These are phyloP conservation scores for Fomitopsis pulvina DNA, from an alignment of 768 basidiomycete species.

Conservation along the genomic window DNA sequence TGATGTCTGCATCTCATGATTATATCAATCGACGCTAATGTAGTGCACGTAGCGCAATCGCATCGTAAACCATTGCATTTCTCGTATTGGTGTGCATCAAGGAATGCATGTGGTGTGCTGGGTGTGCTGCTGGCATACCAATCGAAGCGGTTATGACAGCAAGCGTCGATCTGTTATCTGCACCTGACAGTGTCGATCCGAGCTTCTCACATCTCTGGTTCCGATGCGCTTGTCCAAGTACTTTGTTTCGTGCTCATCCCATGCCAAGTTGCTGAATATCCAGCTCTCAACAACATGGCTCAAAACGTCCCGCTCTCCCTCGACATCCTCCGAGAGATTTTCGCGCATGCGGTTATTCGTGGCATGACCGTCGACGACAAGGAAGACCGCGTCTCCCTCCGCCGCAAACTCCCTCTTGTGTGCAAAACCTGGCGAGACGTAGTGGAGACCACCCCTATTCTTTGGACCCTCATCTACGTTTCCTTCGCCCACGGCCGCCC, in stretches of 20 bases:
- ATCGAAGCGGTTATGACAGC: no score
- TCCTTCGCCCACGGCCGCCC: neutral
- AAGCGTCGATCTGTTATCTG: no score
- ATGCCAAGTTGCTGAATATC: no score
- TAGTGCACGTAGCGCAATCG: constrained; percentile 1
- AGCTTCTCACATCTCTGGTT: no score
- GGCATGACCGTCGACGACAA: neutral
- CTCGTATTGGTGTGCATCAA: neutral
- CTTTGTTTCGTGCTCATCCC: no score
- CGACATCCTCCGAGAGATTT: neutral
- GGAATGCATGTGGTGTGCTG: no score
- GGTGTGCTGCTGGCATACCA: no score
- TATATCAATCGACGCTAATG: neutral
- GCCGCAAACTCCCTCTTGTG: neutral
- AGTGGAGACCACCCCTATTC: neutral
- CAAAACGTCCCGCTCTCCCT: neutral
- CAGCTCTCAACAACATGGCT: no score
- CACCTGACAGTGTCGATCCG: no score
- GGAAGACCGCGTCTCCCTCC: neutral
- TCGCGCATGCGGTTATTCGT: neutral
- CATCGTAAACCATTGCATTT: neutral
- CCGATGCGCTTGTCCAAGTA: no score
- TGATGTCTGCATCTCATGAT: constrained; percentile 1
- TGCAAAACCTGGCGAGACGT: neutral
- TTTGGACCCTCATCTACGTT: neutral